Evolutionary conservation across 495 filamentous ascomycete genomes (phyloP), one percentile per base, ranked within the genome.

Genomic region (Daldinia loculata): DNA sequence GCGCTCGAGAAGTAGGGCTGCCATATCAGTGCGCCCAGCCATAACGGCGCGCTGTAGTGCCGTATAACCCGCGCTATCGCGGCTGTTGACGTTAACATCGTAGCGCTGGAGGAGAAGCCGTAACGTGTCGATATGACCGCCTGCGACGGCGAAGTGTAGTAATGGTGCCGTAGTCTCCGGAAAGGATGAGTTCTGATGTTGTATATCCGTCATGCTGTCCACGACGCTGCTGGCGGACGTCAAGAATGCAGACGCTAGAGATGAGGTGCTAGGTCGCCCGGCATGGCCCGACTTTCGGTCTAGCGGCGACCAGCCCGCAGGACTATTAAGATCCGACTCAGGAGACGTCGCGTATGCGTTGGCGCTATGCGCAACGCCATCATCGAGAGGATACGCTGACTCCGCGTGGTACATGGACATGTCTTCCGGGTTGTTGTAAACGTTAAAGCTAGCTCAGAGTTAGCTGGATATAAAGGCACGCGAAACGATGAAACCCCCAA

Each of bases 121-220:
- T 38, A 77, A 45, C 1, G 75, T 77, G 26, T 77, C 75, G 51
- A 68, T 66, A 56, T 75, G 74, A 3, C 75, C 75, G 4, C 74
- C 74, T 7, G 71, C 75, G 15, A 77, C 65, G 5, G 75, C 75
- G 51, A 77, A 77, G 57, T 77, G 75, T 36, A 77, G 65, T 11
- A 77, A 61, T 17, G 75, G 75, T 55, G 75, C 75, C 24, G 75
- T 77, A n/a, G 71, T 77, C 45, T 77, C 75, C 15, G 75, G 75
- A 32, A 77, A 68, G 14, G 64, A 61, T 41, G 73, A 61, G 30
- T 51, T 34, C n/a, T 61, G 55, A 50, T 74, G 71, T 48, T 74
- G 64, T 29, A 69, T 45, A 11, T 71, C 72, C 19, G 61, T 15
- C 48, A 75, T 30, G 32, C 71, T 61, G 4, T 70, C 63, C 26